Percentiles rank a stretch among this genome's conserved stretches.
Conservation (phyloP, 768 basidiomycete species). For the Pleurotus ostreatus region DNA sequence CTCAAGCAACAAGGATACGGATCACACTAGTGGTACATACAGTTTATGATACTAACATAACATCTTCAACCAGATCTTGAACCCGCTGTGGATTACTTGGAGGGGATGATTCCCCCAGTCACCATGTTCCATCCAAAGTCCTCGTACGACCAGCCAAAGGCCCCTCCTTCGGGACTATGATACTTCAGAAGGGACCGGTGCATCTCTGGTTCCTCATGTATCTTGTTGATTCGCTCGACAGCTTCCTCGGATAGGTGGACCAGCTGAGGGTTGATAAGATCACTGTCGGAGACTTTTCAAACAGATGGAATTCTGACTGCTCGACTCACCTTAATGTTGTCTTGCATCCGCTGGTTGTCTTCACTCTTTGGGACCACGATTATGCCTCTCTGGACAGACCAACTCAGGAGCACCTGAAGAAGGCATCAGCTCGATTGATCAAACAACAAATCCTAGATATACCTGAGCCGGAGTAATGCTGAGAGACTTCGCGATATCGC, state of each 20-base stretch:
- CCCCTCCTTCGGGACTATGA: background rate
- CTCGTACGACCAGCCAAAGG: constrained; percentile 3
- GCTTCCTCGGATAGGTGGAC: background rate
- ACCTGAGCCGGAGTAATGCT: background rate
- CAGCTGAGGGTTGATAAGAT: background rate
- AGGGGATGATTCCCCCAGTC: background rate
- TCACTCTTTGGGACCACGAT: constrained; percentile 63
- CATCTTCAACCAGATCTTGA: too few relatives aligned
- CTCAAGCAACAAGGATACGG: too few relatives aligned
- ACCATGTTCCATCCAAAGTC: constrained; percentile 5
- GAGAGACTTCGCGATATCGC: background rate
- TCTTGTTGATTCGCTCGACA: background rate
- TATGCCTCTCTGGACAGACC: constrained; percentile 62
- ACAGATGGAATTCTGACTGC: background rate
- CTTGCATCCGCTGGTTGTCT: constrained; percentile 37
- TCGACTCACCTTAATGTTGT: constrained; percentile 38
- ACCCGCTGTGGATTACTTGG: too few relatives aligned
- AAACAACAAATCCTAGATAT: too few relatives aligned
- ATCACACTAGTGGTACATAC: too few relatives aligned
- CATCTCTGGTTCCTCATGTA: constrained; percentile 1
- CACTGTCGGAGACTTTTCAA: constrained; percentile 8
- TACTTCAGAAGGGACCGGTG: constrained; percentile 3
- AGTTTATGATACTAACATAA: too few relatives aligned
- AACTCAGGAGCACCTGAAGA: constrained; percentile 60
- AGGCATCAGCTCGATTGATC: background rate